A percentile compares a stretch with the other conserved stretches of the same genome.
These are phyloP conservation scores for Sanguinoderma infundibulare DNA, from an alignment of 1,284 basidiomycete species.

Conservation along the genomic window DNA sequence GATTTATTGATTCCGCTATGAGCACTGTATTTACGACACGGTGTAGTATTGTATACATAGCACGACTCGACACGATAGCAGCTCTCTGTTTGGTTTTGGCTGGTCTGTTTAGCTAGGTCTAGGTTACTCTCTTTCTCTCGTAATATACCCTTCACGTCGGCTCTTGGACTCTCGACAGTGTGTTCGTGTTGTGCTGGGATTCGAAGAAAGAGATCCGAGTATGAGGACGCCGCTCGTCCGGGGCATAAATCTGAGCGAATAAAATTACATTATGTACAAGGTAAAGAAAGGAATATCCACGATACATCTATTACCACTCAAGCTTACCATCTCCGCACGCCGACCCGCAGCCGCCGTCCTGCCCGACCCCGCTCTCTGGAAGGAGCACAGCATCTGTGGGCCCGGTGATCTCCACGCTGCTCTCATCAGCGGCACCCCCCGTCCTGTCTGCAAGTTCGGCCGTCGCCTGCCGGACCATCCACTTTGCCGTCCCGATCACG, in stretches of 20 bases:
- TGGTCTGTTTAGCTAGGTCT: background rate
- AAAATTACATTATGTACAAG: too few relatives aligned
- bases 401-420: slow-evolving; percentile 46
- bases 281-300: too few relatives aligned
- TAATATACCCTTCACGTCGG: background rate
- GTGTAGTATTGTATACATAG: slow-evolving; percentile 15
- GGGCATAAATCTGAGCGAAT: background rate
- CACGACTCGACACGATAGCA: background rate
- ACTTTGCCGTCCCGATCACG: slow-evolving; percentile 69
- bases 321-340: slow-evolving; percentile 19
- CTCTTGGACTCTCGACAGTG: background rate
- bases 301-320: slow-evolving; percentile 25
- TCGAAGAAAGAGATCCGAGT: background rate
- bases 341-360: background rate
- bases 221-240: background rate
- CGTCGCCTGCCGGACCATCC: slow-evolving; percentile 60
- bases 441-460: slow-evolving; percentile 50
- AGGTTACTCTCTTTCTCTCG: background rate
- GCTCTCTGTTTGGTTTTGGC: background rate
- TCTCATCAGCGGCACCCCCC: slow-evolving; percentile 33
- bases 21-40: background rate
- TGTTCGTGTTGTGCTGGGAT: background rate
- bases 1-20: slow-evolving; percentile 24
- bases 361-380: background rate
- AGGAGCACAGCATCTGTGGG: slow-evolving; percentile 12